Evolutionary conservation across 192 early-diverging fungal genomes (phyloP).

Genomic region (Mortierella hygrophila): DNA sequence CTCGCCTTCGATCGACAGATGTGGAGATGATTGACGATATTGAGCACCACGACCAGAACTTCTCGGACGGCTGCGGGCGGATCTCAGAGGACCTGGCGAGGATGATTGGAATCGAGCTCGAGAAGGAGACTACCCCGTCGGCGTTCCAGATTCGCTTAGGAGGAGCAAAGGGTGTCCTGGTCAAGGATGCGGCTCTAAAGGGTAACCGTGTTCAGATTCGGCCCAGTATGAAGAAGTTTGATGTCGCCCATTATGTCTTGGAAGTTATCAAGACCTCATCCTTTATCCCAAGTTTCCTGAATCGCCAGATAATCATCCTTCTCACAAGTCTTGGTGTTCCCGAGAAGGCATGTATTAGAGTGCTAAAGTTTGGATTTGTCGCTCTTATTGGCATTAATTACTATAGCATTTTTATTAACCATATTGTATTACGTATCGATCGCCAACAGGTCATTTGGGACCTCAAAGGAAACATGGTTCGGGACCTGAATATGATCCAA

Average conservation of each 20-base stretch:
- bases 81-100: conserved; percentile 65
- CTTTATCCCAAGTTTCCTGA: conserved; percentile 67
- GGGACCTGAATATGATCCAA: conserved; percentile 54
- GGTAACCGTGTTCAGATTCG: conserved; percentile 62
- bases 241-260: conserved; percentile 59
- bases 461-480: conserved; percentile 59
- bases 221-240: conserved; percentile 72
- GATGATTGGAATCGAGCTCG: conserved; percentile 53
- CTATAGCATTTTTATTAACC: neutral
- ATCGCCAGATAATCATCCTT: conserved; percentile 75
- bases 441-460: conserved; percentile 59
- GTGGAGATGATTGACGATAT: conserved; percentile 70
- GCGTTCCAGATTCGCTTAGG: conserved; percentile 83
- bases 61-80: conserved; percentile 83
- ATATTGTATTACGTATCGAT: neutral
- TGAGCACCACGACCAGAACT: conserved; percentile 65
- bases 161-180: conserved; percentile 74
- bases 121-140: conserved; percentile 57
- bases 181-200: conserved; percentile 40
- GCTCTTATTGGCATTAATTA: neutral
- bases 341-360: conserved; percentile 40
- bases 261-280: conserved; percentile 71
- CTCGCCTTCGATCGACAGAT: conserved; percentile 51
- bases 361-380: neutral
- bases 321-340: conserved; percentile 69